Evolutionary conservation across 176 grass and related monocot genomes (phyloP).

Genomic region (Zoysia japonica): DNA sequence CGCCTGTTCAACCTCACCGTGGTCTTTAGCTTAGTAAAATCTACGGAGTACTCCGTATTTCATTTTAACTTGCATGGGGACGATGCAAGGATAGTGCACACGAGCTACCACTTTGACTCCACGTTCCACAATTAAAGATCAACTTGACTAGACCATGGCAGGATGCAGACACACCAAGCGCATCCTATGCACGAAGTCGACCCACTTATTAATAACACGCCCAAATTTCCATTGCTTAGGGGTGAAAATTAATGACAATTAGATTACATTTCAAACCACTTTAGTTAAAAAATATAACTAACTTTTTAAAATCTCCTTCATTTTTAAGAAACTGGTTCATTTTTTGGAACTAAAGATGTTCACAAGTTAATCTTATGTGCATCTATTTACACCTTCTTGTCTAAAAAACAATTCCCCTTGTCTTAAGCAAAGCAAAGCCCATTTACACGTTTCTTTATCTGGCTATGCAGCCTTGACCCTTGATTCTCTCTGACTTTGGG

Average conservation of each 20-base stretch:
- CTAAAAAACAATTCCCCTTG: neutral
- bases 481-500: slow-evolving; percentile 13
- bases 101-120: slow-evolving; percentile 43
- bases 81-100: slow-evolving; percentile 10
- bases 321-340: too few species aligned
- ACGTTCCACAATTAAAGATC: slow-evolving; percentile 35
- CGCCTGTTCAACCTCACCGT: neutral
- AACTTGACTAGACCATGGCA: slow-evolving; percentile 12
- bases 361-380: too few species aligned
- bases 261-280: too few species aligned
- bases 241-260: too few species aligned
- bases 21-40: neutral
- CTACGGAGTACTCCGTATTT: neutral
- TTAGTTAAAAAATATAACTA: too few species aligned
- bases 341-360: too few species aligned
- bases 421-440: neutral
- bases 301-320: too few species aligned
- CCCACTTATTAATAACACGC: too few species aligned
- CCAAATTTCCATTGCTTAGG: too few species aligned
- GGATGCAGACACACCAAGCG: slow-evolving; percentile 13
- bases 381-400: too few species aligned
- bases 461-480: slow-evolving; percentile 22
- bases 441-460: slow-evolving; percentile 12
- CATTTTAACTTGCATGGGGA: neutral
- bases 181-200: slow-evolving; percentile 24